Conservation (phyloP, 768 basidiomycete species). For the Hygrophorus russula region DNA sequence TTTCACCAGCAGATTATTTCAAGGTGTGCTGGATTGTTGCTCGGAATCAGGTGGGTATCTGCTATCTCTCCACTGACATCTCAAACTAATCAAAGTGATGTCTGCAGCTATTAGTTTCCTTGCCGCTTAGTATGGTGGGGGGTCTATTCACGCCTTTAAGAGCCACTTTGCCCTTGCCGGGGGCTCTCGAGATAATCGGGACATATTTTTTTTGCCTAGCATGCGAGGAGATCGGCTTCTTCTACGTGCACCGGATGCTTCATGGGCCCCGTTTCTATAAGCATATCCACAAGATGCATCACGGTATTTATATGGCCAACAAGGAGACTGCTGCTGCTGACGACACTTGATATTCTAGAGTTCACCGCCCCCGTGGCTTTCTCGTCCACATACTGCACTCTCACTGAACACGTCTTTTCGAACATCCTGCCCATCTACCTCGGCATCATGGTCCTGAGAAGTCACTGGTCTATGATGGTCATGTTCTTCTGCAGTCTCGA, state of each 20-base stretch:
- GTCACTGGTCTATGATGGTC: no score
- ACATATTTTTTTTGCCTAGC: conserved; percentile 12
- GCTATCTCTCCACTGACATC: conserved; percentile 11
- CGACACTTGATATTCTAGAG: neutral
- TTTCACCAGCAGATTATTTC: neutral
- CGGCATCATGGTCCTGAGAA: conserved; percentile 85
- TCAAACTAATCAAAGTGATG: neutral
- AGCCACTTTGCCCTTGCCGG: conserved; percentile 12
- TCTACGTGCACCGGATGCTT: conserved; percentile 18
- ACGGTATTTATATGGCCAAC: conserved; percentile 2
- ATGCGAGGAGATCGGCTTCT: conserved; percentile 17
- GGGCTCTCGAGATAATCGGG: conserved; percentile 8
- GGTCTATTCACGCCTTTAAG: conserved; percentile 9
- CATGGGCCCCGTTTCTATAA: conserved; percentile 17
- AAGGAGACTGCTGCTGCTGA: no score
- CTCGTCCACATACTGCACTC: conserved; percentile 16
- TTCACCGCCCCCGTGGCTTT: conserved; percentile 21
- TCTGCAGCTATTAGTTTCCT: neutral
- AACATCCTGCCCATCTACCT: conserved; percentile 18
- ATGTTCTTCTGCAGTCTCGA: no score
- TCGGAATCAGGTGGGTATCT: conserved; percentile 13
- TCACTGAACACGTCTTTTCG: conserved; percentile 18
- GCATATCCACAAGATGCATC: conserved; percentile 18
- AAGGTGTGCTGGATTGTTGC: conserved; percentile 9
- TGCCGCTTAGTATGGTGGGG: neutral